phyloP scores from a whole-genome alignment of 306 rosid genomes.

The Glycine latifolia region DNA sequence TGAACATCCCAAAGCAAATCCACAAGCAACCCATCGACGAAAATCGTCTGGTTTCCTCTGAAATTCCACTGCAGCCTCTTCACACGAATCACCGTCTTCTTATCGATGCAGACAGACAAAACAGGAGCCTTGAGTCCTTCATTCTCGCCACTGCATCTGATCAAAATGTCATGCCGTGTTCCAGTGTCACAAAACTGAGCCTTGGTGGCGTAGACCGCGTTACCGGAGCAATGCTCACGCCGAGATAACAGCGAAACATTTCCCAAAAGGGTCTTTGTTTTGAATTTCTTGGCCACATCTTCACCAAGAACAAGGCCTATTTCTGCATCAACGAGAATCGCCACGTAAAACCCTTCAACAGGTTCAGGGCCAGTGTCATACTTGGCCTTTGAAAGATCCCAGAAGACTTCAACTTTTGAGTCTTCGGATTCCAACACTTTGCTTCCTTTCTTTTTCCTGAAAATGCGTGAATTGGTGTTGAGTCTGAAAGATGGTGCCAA shows the following conservation, averaged over 20 bases:
- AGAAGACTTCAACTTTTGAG: conserved; percentile 67
- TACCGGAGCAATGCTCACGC: conserved; percentile 74
- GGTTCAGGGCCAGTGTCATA: conserved; percentile 85
- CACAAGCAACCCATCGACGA: conserved; percentile 89
- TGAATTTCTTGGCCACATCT: conserved; percentile 53
- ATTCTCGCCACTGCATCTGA: conserved; percentile 65
- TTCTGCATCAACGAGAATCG: conserved; percentile 66
- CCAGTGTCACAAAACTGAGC: conserved; percentile 83
- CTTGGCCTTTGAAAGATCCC: conserved; percentile 83
- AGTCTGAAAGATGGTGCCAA: conserved; percentile 59
- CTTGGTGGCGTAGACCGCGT: conserved; percentile 64
- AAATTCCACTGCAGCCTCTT: conserved; percentile 96
- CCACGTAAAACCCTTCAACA: conserved; percentile 65
- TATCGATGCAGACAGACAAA: conserved; percentile 72
- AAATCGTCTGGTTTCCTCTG: conserved; percentile 88
- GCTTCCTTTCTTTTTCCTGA: conserved; percentile 79
- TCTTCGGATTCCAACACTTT: conserved; percentile 60
- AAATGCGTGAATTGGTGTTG: conserved; percentile 73
- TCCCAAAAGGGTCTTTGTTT: conserved; percentile 36
- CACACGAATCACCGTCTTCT: conserved; percentile 82
- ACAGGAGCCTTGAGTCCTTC: conserved; percentile 61
- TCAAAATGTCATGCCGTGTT: conserved; percentile 68
- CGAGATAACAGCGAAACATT: conserved; percentile 63
- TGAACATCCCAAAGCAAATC: conserved; percentile 99
- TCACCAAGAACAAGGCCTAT: conserved; percentile 67